A percentile compares a stretch with the other conserved stretches of the same genome.
Conservation (phyloP, 257 asterid genomes). For the Perilla frutescens region DNA sequence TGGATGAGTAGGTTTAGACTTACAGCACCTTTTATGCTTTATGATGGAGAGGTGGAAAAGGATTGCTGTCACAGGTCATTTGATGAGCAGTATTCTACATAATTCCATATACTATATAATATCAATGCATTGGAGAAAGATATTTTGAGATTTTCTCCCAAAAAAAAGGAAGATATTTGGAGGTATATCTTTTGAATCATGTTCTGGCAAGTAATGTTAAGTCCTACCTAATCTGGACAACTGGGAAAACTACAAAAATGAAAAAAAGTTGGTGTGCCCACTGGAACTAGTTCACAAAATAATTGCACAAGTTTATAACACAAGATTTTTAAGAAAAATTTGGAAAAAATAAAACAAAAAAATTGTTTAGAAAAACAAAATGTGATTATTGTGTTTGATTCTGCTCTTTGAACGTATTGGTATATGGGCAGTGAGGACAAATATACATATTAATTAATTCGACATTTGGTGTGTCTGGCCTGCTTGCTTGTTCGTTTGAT, state of each 20-base stretch:
- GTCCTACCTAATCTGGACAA: neutral
- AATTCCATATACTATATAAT: neutral
- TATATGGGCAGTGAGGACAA: neutral
- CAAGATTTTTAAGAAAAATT: neutral
- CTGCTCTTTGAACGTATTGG: neutral
- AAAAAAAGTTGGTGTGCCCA: neutral
- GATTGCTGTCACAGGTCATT: neutral
- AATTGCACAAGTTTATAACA: neutral
- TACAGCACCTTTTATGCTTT: too few species aligned
- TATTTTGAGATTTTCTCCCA: too few species aligned
- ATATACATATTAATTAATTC: neutral
- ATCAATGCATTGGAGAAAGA: neutral
- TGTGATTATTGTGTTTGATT: neutral
- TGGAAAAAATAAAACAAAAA: neutral
- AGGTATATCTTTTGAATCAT: neutral
- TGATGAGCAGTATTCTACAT: neutral
- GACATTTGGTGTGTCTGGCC: neutral
- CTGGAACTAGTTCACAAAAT: neutral
- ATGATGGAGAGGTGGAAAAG: neutral
- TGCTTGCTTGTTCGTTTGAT: conserved; percentile 11
- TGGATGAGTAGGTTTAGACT: too few species aligned
- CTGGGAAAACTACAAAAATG: neutral
- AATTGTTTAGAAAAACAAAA: neutral
- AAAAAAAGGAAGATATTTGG: neutral
- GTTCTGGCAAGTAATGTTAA: neutral